Percentiles rank a stretch among this genome's conserved stretches.
Evolutionary conservation across 768 basidiomycete genomes (phyloP).

Genomic region (Phallus indusiatus): DNA sequence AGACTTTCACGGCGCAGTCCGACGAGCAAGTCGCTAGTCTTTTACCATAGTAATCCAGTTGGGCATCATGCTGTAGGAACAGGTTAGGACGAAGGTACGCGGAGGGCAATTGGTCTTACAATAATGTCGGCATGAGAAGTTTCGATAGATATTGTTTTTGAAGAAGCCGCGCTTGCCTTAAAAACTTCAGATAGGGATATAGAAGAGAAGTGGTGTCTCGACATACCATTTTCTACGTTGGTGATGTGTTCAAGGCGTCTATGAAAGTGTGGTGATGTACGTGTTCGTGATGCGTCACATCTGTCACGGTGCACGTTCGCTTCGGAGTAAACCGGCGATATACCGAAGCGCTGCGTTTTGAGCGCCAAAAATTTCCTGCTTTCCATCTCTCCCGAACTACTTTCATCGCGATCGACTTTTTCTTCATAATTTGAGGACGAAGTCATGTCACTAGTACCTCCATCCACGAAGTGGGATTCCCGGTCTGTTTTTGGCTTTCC

Average conservation of each 20-base stretch:
- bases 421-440: slow-evolving; percentile 12
- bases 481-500: slow-evolving; percentile 32
- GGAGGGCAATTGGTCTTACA: slow-evolving; percentile 37
- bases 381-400: slow-evolving; percentile 18
- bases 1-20: slow-evolving; percentile 90
- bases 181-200: neutral
- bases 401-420: slow-evolving; percentile 17
- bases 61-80: slow-evolving; percentile 81
- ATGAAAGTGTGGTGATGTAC: no score
- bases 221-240: no score
- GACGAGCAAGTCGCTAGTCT: slow-evolving; percentile 95
- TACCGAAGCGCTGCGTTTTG: neutral
- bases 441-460: slow-evolving; percentile 40
- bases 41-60: slow-evolving; percentile 96
- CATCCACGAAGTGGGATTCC: slow-evolving; percentile 64
- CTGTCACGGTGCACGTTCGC: slow-evolving; percentile 1
- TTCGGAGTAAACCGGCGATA: neutral
- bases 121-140: slow-evolving; percentile 99
- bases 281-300: no score
- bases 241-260: no score
- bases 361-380: slow-evolving; percentile 13
- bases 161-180: neutral
- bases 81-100: neutral
- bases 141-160: slow-evolving; percentile 76
- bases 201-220: no score